phyloP scores from a whole-genome alignment of 2,329 filamentous ascomycete genomes.

The Diaporthe aspalathi region DNA sequence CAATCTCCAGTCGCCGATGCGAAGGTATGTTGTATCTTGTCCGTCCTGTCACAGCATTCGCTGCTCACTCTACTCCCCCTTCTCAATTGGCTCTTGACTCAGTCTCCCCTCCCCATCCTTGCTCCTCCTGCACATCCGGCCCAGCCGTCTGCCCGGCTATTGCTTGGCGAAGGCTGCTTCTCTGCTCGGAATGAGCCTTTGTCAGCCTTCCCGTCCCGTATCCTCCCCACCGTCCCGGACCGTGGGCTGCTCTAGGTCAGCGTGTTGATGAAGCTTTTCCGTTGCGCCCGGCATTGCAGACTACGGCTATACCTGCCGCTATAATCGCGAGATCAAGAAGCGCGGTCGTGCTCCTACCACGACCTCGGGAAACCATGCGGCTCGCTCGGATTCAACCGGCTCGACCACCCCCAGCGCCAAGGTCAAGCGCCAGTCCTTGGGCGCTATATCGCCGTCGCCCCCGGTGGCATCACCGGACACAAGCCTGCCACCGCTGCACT shows the following conservation, averaged over 20 bases:
- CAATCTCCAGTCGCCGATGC: conserved; percentile 50
- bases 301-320: conserved; percentile 52
- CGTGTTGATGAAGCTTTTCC: conserved; percentile 10
- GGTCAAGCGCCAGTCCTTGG: conserved; percentile 17
- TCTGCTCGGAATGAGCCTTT: background rate
- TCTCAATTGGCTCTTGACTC: background rate
- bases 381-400: conserved; percentile 32
- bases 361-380: conserved; percentile 22
- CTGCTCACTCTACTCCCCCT: background rate
- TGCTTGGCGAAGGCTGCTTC: background rate
- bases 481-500: conserved; percentile 13
- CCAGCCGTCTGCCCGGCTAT: background rate
- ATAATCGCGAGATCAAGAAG: conserved; percentile 53
- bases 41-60: background rate
- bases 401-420: conserved; percentile 6
- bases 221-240: background rate
- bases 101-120: background rate
- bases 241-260: background rate
- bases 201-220: background rate
- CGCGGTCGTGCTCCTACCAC: conserved; percentile 48
- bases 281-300: conserved; percentile 43
- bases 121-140: background rate
- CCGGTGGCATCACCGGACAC: conserved; percentile 38
- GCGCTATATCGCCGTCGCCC: conserved; percentile 32
- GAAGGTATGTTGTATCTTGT: conserved; percentile 46